Base-by-base conservation (phyloP, 139 green algal species). In the Coelastrella sp. region DNA sequence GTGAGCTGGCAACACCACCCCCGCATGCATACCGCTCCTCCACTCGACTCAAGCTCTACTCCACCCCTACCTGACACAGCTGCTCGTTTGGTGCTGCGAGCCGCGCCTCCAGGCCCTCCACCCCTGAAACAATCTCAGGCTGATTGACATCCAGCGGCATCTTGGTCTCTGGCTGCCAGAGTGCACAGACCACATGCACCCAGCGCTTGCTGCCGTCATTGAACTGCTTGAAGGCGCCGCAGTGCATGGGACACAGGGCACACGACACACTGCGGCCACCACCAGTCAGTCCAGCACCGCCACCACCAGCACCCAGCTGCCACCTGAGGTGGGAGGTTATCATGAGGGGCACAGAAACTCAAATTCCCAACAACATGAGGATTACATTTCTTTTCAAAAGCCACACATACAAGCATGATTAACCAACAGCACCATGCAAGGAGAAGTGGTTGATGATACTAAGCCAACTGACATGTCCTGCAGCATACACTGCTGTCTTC, bases 141-240 rank as follows among this genome's bases (percentile, higher is more conserved):
- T 79, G 17, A 63, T 74, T 35, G 60, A 61, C 81, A 74, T 24
- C 79, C 79, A 85, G 19, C 19, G 56, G 57, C 78, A 95, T 87
- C 8, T 22, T 63, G 8, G 88, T 76, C 35, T 96, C 93, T 7
- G 95, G 91, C 17, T 96, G 90, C 94, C 94, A 97, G 86, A 96
- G 78, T 6, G 91, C 95, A 70, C 96, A 97, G 56, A 96, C 93
- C 84, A 96, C 83, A 93, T 99, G 97, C 78, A 94, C 92, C 96
- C 96, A 98, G 8, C 91, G 83, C 35, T 63, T 27, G 58, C 85
- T 90, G 89, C 95, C 93, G 73, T 82, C 92, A 70, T 65, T 56
- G 20, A 89, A 91, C 57, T 91, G 91, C 91, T 97, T 96, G 95
- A 98, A 98, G 5, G 97, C 97, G 24, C 97, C 97, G 20, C 92